phyloP scores from a whole-genome alignment of 2,329 filamentous ascomycete genomes.

The Trichocomaceae sp. region DNA sequence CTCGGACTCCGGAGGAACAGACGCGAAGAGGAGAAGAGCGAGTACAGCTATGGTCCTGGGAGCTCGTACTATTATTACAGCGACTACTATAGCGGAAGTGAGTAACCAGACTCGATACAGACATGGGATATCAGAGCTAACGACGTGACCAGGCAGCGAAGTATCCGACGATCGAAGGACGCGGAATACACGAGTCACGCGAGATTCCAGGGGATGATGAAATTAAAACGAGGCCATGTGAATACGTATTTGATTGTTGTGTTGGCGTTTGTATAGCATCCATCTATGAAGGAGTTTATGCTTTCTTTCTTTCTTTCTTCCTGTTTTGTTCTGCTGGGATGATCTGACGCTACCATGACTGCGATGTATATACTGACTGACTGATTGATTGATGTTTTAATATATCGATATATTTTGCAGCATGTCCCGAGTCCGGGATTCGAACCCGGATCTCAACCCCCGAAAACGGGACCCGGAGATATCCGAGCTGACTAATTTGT shows the following conservation, averaged over 20 bases:
- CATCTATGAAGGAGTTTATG: background rate
- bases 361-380: background rate
- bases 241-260: background rate
- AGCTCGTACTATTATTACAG: slow-evolving; percentile 39
- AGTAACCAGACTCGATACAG: slow-evolving; percentile 15
- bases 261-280: background rate
- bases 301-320: background rate
- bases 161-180: slow-evolving; percentile 31
- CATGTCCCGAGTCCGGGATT: too few relatives aligned
- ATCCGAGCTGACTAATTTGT: too few relatives aligned
- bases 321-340: background rate
- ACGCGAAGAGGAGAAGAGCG: slow-evolving; percentile 34
- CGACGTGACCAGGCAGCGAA: slow-evolving; percentile 32
- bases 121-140: slow-evolving; percentile 14
- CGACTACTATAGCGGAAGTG: slow-evolving; percentile 37
- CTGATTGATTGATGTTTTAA: background rate
- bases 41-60: slow-evolving; percentile 24
- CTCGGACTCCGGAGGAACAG: slow-evolving; percentile 40
- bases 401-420: background rate
- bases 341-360: background rate
- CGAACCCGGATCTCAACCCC: too few relatives aligned
- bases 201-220: slow-evolving; percentile 18
- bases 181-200: slow-evolving; percentile 30
- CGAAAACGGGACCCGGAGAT: too few relatives aligned
- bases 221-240: background rate